A percentile compares a stretch with the other conserved stretches of the same genome.
Conservation (phyloP, 2,329 filamentous ascomycete genomes). For the Aspergillus sp. region DNA sequence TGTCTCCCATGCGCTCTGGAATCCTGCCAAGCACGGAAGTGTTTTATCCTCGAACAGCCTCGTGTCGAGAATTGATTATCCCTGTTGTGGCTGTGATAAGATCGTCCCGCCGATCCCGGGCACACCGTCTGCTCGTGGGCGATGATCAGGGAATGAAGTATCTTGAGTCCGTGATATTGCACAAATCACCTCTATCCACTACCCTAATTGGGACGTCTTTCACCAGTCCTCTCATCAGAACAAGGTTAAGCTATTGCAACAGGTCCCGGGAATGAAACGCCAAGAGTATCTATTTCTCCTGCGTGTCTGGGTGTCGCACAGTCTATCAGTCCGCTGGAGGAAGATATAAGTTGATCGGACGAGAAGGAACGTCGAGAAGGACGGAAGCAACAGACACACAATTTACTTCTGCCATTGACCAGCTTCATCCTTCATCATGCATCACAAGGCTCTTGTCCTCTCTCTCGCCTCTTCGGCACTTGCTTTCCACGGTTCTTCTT, state of each 20-base stretch:
- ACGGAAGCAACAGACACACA: background rate
- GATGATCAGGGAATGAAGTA: too few species aligned
- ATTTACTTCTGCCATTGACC: background rate
- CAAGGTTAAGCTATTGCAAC: background rate
- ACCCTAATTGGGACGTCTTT: too few species aligned
- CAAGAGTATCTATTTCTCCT: too few species aligned
- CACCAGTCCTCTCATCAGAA: background rate
- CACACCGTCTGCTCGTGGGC: too few species aligned
- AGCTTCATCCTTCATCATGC: background rate
- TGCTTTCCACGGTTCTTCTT: background rate
- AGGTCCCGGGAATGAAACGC: too few species aligned
- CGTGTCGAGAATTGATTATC: background rate
- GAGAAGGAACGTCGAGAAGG: too few species aligned
- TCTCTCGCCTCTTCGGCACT: background rate
- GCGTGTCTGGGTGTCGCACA: too few species aligned
- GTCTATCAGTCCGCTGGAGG: too few species aligned
- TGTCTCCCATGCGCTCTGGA: background rate
- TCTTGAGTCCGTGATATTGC: background rate
- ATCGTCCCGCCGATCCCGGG: background rate
- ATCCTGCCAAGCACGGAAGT: background rate
- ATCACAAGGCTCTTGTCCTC: background rate
- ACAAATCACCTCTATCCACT: background rate
- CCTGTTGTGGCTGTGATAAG: background rate
- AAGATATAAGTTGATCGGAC: too few species aligned
- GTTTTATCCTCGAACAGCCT: background rate